Conservation (phyloP, 2,329 filamentous ascomycete genomes). For the Allantophomopsis cytisporea region DNA sequence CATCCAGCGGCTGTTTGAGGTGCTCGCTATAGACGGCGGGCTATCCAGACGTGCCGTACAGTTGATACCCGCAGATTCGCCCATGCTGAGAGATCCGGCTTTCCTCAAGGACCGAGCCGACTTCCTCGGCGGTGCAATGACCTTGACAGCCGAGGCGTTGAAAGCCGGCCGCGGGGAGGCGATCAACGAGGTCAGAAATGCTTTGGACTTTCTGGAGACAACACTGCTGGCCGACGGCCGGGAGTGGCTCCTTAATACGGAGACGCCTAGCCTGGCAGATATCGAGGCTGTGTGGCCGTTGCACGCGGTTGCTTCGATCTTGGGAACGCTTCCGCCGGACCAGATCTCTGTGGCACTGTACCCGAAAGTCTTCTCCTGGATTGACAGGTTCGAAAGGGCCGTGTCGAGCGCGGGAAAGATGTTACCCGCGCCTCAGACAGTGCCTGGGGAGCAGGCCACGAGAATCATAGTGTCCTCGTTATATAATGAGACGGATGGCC, state of each 20-base stretch:
- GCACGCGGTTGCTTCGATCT: conserved; percentile 47
- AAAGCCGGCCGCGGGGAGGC: conserved; percentile 32
- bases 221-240: conserved; percentile 52
- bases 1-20: conserved; percentile 40
- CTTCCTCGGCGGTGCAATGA: conserved; percentile 25
- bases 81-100: conserved; percentile 37
- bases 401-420: conserved; percentile 25
- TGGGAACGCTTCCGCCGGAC: conserved; percentile 37
- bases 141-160: conserved; percentile 22
- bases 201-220: conserved; percentile 45
- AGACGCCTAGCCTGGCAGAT: conserved; percentile 44
- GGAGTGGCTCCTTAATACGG: conserved; percentile 44
- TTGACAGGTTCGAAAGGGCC: conserved; percentile 40
- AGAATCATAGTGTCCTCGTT: conserved; percentile 15
- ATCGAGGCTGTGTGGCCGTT: conserved; percentile 57
- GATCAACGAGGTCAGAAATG: conserved; percentile 35
- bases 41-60: conserved; percentile 38
- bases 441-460: conserved; percentile 30
- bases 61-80: conserved; percentile 41
- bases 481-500: conserved; percentile 29
- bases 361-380: conserved; percentile 50
- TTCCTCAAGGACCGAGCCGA: conserved; percentile 45
- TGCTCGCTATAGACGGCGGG: conserved; percentile 39
- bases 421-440: too few relatives aligned
- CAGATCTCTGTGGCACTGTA: conserved; percentile 35